These are phyloP conservation scores for Dothidotthia symphoricarpi DNA, from an alignment of 2,329 filamentous ascomycete genomes.

Conservation along the genomic window DNA sequence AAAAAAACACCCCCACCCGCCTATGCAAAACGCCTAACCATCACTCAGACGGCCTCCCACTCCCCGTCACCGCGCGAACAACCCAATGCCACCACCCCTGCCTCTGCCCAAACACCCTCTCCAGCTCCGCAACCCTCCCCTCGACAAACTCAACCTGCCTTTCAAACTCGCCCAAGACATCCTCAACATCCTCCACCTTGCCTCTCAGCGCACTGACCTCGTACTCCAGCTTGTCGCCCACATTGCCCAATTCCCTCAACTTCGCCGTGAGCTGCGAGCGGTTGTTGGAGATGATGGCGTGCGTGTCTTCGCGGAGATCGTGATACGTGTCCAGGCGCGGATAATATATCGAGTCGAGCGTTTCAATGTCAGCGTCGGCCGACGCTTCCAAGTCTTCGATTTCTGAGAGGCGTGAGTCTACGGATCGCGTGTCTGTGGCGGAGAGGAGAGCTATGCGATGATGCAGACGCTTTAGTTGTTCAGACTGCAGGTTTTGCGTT, in stretches of 20 bases:
- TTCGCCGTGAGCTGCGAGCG: conserved; percentile 66
- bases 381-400: conserved; percentile 62
- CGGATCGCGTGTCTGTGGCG: conserved; percentile 60
- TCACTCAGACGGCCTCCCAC: conserved; percentile 16
- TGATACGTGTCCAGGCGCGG: conserved; percentile 70
- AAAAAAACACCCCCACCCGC: too few species aligned
- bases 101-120: conserved; percentile 54
- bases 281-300: conserved; percentile 69
- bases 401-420: conserved; percentile 55
- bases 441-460: conserved; percentile 58
- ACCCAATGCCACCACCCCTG: conserved; percentile 40
- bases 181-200: conserved; percentile 83
- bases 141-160: conserved; percentile 56
- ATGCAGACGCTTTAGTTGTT: conserved; percentile 64
- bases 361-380: conserved; percentile 57
- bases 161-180: conserved; percentile 76
- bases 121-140: conserved; percentile 48
- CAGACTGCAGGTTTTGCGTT: conserved; percentile 44
- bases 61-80: conserved; percentile 27
- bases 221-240: conserved; percentile 86
- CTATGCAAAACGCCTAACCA: too few species aligned
- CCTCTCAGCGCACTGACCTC: conserved; percentile 78
- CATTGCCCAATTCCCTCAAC: conserved; percentile 74
- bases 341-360: conserved; percentile 69
- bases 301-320: conserved; percentile 63